A percentile compares a stretch with the other conserved stretches of the same genome.
phyloP scores from a whole-genome alignment of 2,329 filamentous ascomycete species.

The Blumeriella jaapii region DNA sequence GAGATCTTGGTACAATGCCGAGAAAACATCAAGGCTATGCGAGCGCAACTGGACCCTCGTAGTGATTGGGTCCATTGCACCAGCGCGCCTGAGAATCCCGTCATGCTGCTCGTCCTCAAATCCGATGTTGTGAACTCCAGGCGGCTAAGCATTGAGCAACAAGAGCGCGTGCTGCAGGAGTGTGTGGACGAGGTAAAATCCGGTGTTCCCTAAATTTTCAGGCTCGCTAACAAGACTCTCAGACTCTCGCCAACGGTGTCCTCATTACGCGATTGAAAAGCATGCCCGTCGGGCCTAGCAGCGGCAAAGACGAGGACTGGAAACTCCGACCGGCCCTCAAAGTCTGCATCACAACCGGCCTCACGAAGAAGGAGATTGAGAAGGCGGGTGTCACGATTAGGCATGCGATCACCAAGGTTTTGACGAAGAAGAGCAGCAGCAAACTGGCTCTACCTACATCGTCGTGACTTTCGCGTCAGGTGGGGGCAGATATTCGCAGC shows the following conservation, averaged over 20 bases:
- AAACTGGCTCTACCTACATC: constrained; percentile 30
- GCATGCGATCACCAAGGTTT: constrained; percentile 87
- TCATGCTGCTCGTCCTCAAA: constrained; percentile 76
- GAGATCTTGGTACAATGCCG: constrained; percentile 68
- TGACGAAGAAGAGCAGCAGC: constrained; percentile 51
- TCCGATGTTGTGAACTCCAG: constrained; percentile 65
- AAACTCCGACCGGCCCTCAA: constrained; percentile 73
- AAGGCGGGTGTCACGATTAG: constrained; percentile 81
- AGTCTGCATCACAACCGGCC: constrained; percentile 75
- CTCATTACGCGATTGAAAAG: constrained; percentile 80
- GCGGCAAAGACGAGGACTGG: constrained; percentile 58
- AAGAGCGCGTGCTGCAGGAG: constrained; percentile 77
- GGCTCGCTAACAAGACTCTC: constrained; percentile 8
- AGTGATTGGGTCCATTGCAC: constrained; percentile 87
- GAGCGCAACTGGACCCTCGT: constrained; percentile 76
- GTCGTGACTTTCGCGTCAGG: too few relatives aligned
- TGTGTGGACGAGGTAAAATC: constrained; percentile 82
- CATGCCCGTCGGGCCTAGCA: constrained; percentile 52
- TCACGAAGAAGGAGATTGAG: constrained; percentile 91
- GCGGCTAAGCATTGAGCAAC: constrained; percentile 58
- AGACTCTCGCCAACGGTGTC: constrained; percentile 80
- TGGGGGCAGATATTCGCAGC: too few relatives aligned
- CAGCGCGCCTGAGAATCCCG: constrained; percentile 72
- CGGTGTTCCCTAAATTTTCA: neutral
- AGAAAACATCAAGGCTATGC: constrained; percentile 79